These are phyloP conservation scores for Omphalotus olearius DNA, from an alignment of 1,284 basidiomycete species.

Conservation along the genomic window DNA sequence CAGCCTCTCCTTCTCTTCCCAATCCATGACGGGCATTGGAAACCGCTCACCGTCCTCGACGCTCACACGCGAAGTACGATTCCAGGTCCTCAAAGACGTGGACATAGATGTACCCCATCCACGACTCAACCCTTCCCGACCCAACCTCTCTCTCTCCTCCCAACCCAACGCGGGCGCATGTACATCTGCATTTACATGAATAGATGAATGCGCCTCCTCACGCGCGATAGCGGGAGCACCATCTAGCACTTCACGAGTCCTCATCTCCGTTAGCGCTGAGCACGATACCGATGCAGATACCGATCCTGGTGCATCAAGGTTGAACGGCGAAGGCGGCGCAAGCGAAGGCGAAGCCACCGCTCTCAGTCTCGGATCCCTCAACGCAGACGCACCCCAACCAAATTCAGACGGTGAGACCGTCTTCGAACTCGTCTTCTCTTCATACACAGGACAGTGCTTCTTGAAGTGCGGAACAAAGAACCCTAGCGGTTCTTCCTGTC, in stretches of 20 bases:
- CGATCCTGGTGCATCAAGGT: not conserved
- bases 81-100: not conserved
- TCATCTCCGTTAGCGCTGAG: not conserved
- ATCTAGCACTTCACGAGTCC: not conserved
- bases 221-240: not conserved
- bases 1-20: slow-evolving; percentile 4
- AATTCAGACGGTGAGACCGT: no score
- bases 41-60: not conserved
- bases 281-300: not conserved
- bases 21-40: not conserved
- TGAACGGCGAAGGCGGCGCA: slow-evolving; percentile 4
- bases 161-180: not conserved
- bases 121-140: slow-evolving; percentile 1
- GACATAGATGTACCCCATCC: slow-evolving; percentile 1
- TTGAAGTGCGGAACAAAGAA: no score
- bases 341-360: slow-evolving; percentile 3
- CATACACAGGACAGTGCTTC: no score
- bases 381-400: not conserved
- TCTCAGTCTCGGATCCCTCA: slow-evolving; percentile 2
- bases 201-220: not conserved
- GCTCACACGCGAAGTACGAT: not conserved
- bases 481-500: no score
- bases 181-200: no score
- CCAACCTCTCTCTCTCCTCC: slow-evolving; percentile 4
- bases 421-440: no score